Percentiles rank a stretch among this genome's conserved stretches.
phyloP scores from a whole-genome alignment of 83 land plant species.

The Diphasiastrum complanatum region DNA sequence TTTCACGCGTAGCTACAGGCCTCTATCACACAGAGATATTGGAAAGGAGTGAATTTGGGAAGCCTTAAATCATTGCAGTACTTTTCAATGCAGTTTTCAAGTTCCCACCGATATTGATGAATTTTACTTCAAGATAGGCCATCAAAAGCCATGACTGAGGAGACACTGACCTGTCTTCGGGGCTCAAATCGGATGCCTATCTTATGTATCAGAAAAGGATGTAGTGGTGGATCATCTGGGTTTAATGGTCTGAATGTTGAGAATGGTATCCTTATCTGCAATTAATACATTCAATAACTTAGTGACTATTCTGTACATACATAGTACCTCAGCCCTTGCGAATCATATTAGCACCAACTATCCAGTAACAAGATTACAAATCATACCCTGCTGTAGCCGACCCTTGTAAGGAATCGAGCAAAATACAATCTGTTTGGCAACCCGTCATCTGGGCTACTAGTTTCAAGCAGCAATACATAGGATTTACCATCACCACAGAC shows the following conservation, averaged over 20 bases:
- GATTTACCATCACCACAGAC: conserved; percentile 93
- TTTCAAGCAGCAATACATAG: conserved; percentile 72
- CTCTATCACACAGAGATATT: not conserved
- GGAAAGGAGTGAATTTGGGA: not conserved
- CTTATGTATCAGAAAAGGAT: conserved; percentile 87
- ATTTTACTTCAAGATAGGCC: not conserved
- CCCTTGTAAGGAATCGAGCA: conserved; percentile 68
- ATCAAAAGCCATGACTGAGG: not conserved
- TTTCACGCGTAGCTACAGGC: conserved; percentile 23
- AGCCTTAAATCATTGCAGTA: not conserved
- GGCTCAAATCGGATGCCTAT: conserved; percentile 93
- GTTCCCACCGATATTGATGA: conserved; percentile 42
- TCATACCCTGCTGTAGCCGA: conserved; percentile 90
- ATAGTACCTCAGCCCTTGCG: not conserved
- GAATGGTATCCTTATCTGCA: conserved; percentile 86
- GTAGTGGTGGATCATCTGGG: conserved; percentile 83
- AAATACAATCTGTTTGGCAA: conserved; percentile 65
- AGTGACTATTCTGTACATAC: not conserved
- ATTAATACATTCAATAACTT: not conserved
- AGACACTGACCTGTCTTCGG: conserved; percentile 61
- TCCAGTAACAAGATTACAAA: conserved; percentile 3
- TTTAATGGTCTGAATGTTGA: conserved; percentile 80
- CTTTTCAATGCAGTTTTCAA: conserved; percentile 2
- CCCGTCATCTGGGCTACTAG: conserved; percentile 60
- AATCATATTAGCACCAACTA: not conserved